A percentile compares a stretch with the other conserved stretches of the same genome.
phyloP scores from a whole-genome alignment of 768 basidiomycete species.

The Trametes cinnabarina region DNA sequence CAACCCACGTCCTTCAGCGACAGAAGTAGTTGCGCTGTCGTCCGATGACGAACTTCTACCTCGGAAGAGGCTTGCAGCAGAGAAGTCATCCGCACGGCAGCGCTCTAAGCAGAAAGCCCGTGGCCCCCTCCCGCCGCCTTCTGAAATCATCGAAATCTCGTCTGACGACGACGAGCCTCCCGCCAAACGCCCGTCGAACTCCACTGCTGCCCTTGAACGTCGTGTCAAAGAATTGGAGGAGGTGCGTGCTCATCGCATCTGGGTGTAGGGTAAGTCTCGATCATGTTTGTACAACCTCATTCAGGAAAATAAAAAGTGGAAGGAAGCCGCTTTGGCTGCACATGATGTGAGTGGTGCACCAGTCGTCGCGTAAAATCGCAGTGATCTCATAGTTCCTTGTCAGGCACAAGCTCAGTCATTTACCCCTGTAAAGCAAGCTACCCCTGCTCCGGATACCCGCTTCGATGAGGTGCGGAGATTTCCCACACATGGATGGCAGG shows the following conservation, averaged over 20 bases:
- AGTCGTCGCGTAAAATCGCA: neutral
- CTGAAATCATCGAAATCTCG: constrained; percentile 25
- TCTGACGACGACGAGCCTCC: constrained; percentile 23
- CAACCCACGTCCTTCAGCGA: neutral
- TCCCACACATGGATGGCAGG: neutral
- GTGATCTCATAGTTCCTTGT: neutral
- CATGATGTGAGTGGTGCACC: neutral
- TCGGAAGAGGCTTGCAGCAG: constrained; percentile 1
- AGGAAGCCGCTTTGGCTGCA: neutral
- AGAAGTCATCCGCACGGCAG: constrained; percentile 1
- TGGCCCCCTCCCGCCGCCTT: constrained; percentile 8
- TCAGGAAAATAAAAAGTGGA: constrained; percentile 11
- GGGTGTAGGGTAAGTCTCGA: neutral
- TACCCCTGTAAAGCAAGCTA: neutral
- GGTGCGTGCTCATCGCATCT: constrained; percentile 4
- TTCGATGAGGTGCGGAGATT: constrained; percentile 2
- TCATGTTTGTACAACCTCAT: neutral
- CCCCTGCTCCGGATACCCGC: neutral
- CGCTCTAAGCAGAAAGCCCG: constrained; percentile 17
- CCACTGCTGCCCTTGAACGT: neutral
- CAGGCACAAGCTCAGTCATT: neutral
- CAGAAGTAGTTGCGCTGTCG: constrained; percentile 20
- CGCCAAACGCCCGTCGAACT: constrained; percentile 1
- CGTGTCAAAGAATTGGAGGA: constrained; percentile 15
- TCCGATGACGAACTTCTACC: constrained; percentile 22